Percentiles rank a stretch among this genome's conserved stretches.
These are phyloP conservation scores for Leucocoprinus birnbaumii DNA, from an alignment of 768 basidiomycete species.

Conservation along the genomic window DNA sequence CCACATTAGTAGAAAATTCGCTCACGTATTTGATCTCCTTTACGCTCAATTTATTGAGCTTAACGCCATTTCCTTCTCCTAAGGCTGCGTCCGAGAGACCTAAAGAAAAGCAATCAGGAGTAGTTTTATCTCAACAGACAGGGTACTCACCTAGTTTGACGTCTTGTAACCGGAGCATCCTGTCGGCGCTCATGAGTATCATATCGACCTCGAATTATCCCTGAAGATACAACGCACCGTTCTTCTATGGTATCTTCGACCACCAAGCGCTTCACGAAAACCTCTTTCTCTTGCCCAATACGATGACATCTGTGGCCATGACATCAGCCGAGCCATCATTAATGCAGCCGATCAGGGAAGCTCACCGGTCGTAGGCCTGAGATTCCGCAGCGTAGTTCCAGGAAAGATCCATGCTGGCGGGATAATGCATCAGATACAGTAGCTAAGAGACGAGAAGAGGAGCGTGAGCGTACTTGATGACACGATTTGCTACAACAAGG, in stretches of 20 bases:
- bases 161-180: conserved; percentile 69
- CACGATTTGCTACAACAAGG: conserved; percentile 64
- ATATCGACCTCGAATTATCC: neutral
- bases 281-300: conserved; percentile 67
- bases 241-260: conserved; percentile 74
- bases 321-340: conserved; percentile 22
- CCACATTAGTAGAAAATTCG: neutral
- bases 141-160: conserved; percentile 50
- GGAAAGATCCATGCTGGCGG: conserved; percentile 60
- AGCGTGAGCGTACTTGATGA: conserved; percentile 51
- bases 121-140: neutral
- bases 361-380: conserved; percentile 52
- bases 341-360: neutral
- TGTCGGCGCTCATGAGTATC: conserved; percentile 17
- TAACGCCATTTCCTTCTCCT: conserved; percentile 62
- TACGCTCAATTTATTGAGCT: conserved; percentile 65
- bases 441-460: neutral
- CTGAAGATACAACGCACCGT: conserved; percentile 40
- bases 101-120: conserved; percentile 13
- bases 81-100: conserved; percentile 67
- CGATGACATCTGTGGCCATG: conserved; percentile 52
- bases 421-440: neutral
- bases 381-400: conserved; percentile 76
- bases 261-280: conserved; percentile 65
- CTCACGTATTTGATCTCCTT: conserved; percentile 63